Conservation (phyloP, 257 asterid species). For the Ballota nigra region DNA sequence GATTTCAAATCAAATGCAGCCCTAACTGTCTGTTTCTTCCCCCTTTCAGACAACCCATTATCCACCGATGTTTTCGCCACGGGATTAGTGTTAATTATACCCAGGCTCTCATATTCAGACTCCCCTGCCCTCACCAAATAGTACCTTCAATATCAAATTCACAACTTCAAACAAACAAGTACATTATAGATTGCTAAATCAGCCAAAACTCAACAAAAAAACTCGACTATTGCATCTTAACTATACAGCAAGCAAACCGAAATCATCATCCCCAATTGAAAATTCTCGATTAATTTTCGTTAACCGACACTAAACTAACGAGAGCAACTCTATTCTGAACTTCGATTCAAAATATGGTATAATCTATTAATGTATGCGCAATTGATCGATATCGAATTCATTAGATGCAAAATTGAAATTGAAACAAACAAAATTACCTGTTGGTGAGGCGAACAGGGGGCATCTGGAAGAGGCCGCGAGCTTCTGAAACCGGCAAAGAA, state of each 20-base stretch:
- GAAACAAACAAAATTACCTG: slow-evolving; percentile 33
- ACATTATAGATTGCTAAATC: not conserved
- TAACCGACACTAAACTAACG: not conserved
- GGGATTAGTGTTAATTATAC: slow-evolving; percentile 89
- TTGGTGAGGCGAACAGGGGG: slow-evolving; percentile 84
- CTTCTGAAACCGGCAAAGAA: slow-evolving; percentile 45
- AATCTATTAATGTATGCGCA: not conserved
- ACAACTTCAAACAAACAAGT: not conserved
- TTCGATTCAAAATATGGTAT: not conserved
- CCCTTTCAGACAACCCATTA: slow-evolving; percentile 70
- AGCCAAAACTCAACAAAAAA: not conserved
- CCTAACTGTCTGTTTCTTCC: slow-evolving; percentile 74
- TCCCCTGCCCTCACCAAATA: slow-evolving; percentile 96
- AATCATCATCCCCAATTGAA: not conserved
- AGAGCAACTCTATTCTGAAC: not conserved
- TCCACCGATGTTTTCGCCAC: slow-evolving; percentile 91
- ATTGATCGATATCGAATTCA: not conserved
- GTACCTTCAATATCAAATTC: slow-evolving; percentile 47
- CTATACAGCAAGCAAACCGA: not conserved
- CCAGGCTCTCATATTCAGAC: slow-evolving; percentile 78
- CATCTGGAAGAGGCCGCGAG: slow-evolving; percentile 97
- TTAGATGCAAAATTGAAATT: not conserved
- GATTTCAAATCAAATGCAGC: slow-evolving; percentile 74
- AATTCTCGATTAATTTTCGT: not conserved
- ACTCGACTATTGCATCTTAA: not conserved